phyloP scores from a whole-genome alignment of 192 early-diverging fungal genomes.

The Mortierella claussenii region DNA sequence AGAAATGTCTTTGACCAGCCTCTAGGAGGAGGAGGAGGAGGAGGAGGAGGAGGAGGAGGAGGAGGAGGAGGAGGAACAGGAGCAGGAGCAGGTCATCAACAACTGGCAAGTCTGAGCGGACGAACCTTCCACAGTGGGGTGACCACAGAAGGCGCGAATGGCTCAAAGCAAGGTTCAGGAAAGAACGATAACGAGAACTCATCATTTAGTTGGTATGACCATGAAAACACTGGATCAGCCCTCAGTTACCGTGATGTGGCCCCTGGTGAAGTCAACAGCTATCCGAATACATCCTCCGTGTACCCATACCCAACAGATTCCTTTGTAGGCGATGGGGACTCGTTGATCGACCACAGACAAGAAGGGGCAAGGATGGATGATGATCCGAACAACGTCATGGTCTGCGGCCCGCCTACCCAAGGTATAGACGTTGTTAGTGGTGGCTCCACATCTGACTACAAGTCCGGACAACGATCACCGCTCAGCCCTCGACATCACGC shows the following conservation, averaged over 20 bases:
- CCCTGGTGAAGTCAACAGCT: conserved; percentile 30
- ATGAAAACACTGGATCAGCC: conserved; percentile 33
- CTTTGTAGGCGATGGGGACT: neutral
- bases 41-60: too few species aligned
- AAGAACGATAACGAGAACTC: conserved; percentile 19
- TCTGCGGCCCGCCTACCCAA: too few species aligned
- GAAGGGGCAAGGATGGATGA: too few species aligned
- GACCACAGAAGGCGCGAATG: conserved; percentile 1
- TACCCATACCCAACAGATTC: neutral
- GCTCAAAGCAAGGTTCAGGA: neutral
- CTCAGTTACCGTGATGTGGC: conserved; percentile 38
- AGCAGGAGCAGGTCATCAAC: neutral
- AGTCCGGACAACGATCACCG: neutral
- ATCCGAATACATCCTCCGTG: conserved; percentile 12
- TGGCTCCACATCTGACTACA: neutral
- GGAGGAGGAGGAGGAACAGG: too few species aligned
- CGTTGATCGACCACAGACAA: neutral
- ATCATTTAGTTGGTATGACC: conserved; percentile 44
- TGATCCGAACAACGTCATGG: neutral
- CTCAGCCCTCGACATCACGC: neutral
- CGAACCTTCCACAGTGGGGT: conserved; percentile 2
- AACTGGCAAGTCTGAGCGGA: neutral
- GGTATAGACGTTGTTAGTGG: too few species aligned
- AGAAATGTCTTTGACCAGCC: too few species aligned
- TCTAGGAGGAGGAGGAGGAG: too few species aligned